phyloP scores from a whole-genome alignment of 345 rosid species.

The Clausena lansium region DNA sequence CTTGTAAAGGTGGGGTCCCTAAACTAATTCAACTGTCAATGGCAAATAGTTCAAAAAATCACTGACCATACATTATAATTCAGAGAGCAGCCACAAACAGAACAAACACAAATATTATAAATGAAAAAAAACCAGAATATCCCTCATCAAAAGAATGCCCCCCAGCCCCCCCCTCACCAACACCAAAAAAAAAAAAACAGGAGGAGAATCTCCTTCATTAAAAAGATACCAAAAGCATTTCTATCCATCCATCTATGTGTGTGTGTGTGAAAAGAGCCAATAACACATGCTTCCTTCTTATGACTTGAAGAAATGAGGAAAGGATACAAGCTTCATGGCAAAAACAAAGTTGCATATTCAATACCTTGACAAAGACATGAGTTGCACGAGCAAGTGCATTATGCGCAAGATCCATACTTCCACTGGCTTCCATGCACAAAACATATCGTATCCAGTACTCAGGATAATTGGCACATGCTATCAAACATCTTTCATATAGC shows the following conservation, averaged over 20 bases:
- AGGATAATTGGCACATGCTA: constrained; percentile 95
- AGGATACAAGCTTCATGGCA: background rate
- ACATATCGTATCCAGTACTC: constrained; percentile 91
- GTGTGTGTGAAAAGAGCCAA: no score
- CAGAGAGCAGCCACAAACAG: background rate
- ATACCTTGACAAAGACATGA: constrained; percentile 96
- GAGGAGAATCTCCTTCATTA: background rate
- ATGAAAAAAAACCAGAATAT: background rate
- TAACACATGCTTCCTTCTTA: background rate
- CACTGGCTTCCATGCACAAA: constrained; percentile 74
- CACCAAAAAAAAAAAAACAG: background rate
- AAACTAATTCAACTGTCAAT: background rate
- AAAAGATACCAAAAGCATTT: background rate
- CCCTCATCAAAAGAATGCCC: background rate
- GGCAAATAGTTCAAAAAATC: background rate
- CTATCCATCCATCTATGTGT: no score
- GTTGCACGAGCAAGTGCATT: constrained; percentile 93
- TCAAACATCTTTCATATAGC: constrained; percentile 89
- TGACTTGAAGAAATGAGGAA: background rate
- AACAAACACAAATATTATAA: background rate
- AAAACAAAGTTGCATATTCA: background rate
- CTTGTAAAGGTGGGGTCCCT: background rate
- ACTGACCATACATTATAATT: background rate
- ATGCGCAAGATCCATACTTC: constrained; percentile 81
- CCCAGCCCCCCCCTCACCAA: no score